phyloP scores from a whole-genome alignment of 139 green algal genomes.

The Limnomonas spitsbergensis region DNA sequence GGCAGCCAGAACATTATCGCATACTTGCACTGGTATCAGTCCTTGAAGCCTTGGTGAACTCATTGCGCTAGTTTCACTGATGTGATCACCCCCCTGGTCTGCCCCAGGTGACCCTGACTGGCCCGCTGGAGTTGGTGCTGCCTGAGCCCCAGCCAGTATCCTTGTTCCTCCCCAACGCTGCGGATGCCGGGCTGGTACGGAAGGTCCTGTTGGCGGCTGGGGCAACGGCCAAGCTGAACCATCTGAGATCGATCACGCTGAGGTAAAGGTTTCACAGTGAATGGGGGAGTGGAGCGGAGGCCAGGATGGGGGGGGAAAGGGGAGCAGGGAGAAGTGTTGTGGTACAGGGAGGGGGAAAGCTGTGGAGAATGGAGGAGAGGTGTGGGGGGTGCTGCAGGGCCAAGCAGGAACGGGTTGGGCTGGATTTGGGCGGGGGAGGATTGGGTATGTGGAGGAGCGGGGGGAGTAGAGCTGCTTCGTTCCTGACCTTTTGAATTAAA shows the following conservation, averaged over 20 bases:
- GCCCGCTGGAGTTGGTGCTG: constrained; percentile 35
- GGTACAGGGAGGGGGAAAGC: no score
- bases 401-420: no score
- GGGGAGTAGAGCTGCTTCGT: no score
- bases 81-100: constrained; percentile 1
- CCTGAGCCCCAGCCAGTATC: not conserved
- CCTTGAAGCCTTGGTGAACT: not conserved
- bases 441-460: no score
- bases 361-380: no score
- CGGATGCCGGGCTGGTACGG: constrained; percentile 33
- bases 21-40: not conserved
- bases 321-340: no score
- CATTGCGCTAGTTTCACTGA: not conserved
- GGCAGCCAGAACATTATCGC: not conserved
- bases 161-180: constrained; percentile 30
- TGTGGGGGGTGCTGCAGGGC: no score
- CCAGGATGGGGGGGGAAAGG: no score
- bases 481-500: no score
- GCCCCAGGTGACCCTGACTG: constrained; percentile 16
- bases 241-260: constrained; percentile 12
- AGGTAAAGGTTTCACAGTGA: constrained; percentile 26
- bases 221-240: constrained; percentile 14
- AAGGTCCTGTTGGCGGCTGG: constrained; percentile 24
- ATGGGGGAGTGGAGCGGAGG: not conserved
- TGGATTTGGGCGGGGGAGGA: no score